Conservation (phyloP, 2,329 filamentous ascomycete genomes). For the Ophiostoma montium region DNA sequence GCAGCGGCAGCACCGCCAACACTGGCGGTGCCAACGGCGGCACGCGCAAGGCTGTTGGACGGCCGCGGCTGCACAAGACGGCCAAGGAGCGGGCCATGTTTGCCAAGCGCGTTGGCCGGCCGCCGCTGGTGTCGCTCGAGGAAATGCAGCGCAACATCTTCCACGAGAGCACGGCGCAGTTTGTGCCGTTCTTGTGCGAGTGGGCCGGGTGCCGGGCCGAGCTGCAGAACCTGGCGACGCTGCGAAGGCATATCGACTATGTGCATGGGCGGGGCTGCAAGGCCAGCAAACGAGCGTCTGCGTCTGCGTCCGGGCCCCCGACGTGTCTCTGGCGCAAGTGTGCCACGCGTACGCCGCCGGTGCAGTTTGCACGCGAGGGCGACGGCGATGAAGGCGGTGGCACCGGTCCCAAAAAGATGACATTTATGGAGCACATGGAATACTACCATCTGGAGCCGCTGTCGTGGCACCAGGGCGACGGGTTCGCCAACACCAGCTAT, state of each 20-base stretch:
- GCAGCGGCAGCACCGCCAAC: no score
- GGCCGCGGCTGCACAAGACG: not conserved
- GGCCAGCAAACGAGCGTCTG: no score
- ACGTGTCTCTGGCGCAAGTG: slow-evolving; percentile 30
- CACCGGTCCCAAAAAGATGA: slow-evolving; percentile 1
- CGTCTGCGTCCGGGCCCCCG: not conserved
- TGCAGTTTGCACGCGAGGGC: slow-evolving; percentile 7
- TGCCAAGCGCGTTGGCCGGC: slow-evolving; percentile 17
- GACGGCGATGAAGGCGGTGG: slow-evolving; percentile 6
- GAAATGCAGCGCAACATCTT: slow-evolving; percentile 26
- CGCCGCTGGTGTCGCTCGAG: slow-evolving; percentile 21
- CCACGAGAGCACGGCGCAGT: slow-evolving; percentile 21
- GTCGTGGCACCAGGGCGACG: slow-evolving; percentile 46
- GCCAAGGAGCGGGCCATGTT: not conserved
- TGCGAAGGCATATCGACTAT: slow-evolving; percentile 36
- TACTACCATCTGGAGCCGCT: slow-evolving; percentile 37
- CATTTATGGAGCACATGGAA: slow-evolving; percentile 38
- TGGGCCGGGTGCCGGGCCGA: slow-evolving; percentile 46
- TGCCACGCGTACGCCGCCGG: slow-evolving; percentile 13
- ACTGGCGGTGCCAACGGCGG: not conserved
- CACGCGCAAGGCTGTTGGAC: not conserved
- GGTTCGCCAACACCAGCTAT: slow-evolving; percentile 29
- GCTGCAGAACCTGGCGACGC: slow-evolving; percentile 46
- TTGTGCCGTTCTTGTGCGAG: slow-evolving; percentile 42
- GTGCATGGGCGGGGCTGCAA: slow-evolving; percentile 28